Evolutionary conservation across 768 basidiomycete species (phyloP), one percentile per base, ranked within the genome.

Genomic region (Termitomyces sp.): DNA sequence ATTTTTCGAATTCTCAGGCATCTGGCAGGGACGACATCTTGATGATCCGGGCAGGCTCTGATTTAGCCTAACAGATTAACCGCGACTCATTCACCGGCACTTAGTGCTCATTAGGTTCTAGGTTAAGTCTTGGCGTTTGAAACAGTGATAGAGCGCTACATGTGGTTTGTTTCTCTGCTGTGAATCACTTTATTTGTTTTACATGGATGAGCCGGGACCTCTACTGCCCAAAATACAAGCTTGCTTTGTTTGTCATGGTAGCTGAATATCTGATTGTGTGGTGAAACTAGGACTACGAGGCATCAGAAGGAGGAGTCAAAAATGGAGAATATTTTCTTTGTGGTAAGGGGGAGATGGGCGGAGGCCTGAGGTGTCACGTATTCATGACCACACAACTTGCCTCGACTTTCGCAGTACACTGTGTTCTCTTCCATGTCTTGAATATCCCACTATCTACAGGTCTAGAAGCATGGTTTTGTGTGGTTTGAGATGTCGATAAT

Each of bases 241-340:
- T 4, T 26, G 26, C 26, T 26, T 26, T 26, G 26, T 26, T 26
- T 26, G 26, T 26, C 26, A 26, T 26, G 26, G 26, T 4, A 26
- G 26, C 26, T 26, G 26, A 26, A 26, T 26, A 26, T 2, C 26
- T 26, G 26, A 26, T 26, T 26, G 2, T 26, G 26, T 26, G 26
- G 26, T 26, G 26, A 26, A 26, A 26, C 26, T 26, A 98, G 84
- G 33, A 86, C 70, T 5, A 81, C 81, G 81, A 78, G 18, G 87
- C 70, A 16, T 84, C 83, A 33, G 81, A 81, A 9, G 86, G 77
- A 5, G 88, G 85, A 18, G 87, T 81, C 53, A 86, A 79, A 49
- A 91, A 68, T 35, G 85, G 69, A 80, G 94, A 64, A 97, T 80
- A 83, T 94, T 97, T 92, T n/a, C n/a, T 95, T 94, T 56, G 57